These are phyloP conservation scores for Fistulina hepatica DNA, from an alignment of 1,284 basidiomycete genomes.

Conservation along the genomic window DNA sequence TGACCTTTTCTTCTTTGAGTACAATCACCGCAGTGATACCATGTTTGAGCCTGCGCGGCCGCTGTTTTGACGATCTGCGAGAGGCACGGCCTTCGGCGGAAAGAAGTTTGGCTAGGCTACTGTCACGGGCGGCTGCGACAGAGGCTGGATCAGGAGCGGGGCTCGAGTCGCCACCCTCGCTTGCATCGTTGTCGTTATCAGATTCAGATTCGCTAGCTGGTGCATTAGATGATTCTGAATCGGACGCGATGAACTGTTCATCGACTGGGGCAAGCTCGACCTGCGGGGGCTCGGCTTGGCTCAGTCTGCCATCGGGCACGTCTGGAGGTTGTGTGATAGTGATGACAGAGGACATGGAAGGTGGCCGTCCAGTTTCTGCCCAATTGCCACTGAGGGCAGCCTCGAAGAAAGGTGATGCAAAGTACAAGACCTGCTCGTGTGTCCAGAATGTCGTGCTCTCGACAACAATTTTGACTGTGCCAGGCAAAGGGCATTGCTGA, in stretches of 20 bases:
- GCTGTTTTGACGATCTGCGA: background rate
- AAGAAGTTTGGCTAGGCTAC: constrained; percentile 40
- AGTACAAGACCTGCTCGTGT: constrained; percentile 76
- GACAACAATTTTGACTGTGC: constrained; percentile 77
- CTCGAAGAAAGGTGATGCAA: constrained; percentile 80
- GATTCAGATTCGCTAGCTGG: constrained; percentile 20
- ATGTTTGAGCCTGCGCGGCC: constrained; percentile 29
- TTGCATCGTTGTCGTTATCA: constrained; percentile 24
- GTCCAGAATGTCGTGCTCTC: constrained; percentile 79
- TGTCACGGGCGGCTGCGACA: constrained; percentile 28
- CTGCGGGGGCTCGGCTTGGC: constrained; percentile 32
- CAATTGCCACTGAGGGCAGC: constrained; percentile 72
- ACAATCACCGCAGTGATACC: constrained; percentile 57
- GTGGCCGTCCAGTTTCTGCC: constrained; percentile 63
- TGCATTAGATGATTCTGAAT: constrained; percentile 27
- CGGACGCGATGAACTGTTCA: constrained; percentile 33
- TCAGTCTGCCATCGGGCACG: constrained; percentile 36
- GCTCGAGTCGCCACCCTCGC: constrained; percentile 26
- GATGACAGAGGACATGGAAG: constrained; percentile 68
- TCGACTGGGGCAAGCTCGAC: constrained; percentile 50
- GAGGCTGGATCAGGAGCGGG: constrained; percentile 17
- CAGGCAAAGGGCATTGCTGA: constrained; percentile 51
- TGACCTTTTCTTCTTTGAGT: constrained; percentile 69
- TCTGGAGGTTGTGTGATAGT: constrained; percentile 66
- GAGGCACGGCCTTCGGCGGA: constrained; percentile 10